These are phyloP conservation scores for Penicillium nucicola DNA, from an alignment of 495 filamentous ascomycete species.

Conservation along the genomic window DNA sequence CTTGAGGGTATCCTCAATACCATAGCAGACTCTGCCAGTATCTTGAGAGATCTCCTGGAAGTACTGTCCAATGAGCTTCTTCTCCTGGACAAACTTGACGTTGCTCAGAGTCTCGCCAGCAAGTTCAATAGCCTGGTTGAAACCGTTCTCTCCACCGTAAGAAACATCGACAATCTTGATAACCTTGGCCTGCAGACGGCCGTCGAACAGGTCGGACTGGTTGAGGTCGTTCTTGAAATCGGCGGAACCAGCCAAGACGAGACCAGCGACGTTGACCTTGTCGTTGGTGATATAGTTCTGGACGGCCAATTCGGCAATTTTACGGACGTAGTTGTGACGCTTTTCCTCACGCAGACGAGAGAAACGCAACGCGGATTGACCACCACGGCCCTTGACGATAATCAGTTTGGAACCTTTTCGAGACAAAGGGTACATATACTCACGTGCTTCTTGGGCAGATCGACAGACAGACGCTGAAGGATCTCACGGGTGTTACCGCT, in stretches of 20 bases:
- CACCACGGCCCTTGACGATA: slow-evolving; percentile 71
- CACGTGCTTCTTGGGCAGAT: slow-evolving; percentile 94
- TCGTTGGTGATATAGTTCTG: slow-evolving; percentile 98
- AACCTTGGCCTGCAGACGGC: slow-evolving; percentile 85
- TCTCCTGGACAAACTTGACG: slow-evolving; percentile 99
- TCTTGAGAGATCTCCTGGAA: slow-evolving; percentile 99
- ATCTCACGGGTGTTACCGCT: slow-evolving; percentile 96
- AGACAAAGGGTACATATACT: slow-evolving; percentile 5
- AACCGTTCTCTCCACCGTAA: slow-evolving; percentile 97
- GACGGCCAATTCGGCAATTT: slow-evolving; percentile 94
- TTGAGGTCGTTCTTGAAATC: slow-evolving; percentile 99
- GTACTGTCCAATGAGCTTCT: slow-evolving; percentile 97
- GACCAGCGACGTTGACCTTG: slow-evolving; percentile 93
- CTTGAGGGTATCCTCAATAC: slow-evolving; percentile 95
- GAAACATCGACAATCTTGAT: slow-evolving; percentile 99
- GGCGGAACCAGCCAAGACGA: slow-evolving; percentile 93
- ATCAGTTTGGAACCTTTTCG: not conserved
- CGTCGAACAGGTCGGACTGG: slow-evolving; percentile 95
- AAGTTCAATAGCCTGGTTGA: slow-evolving; percentile 98
- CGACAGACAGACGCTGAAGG: slow-evolving; percentile 95
- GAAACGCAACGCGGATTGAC: slow-evolving; percentile 98
- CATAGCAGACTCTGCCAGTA: slow-evolving; percentile 93
- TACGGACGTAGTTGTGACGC: slow-evolving; percentile 98
- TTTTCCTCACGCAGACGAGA: slow-evolving; percentile 99
- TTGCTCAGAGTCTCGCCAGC: slow-evolving; percentile 94